Conservation (phyloP, 768 basidiomycete species). For the Auricularia sp. region DNA sequence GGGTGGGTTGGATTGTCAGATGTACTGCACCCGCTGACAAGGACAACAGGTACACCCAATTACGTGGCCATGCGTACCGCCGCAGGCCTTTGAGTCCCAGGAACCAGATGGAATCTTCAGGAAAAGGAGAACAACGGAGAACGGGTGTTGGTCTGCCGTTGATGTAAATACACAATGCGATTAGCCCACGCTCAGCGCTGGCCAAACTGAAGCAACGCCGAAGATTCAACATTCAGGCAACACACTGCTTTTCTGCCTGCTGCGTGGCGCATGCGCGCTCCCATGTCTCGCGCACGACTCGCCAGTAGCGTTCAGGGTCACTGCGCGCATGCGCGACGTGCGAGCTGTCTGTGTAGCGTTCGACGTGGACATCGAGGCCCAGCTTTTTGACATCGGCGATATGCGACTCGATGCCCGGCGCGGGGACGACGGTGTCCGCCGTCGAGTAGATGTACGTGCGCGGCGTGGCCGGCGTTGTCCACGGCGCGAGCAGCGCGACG, state of each 20-base stretch:
- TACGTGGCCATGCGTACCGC: neutral
- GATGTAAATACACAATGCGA: no score
- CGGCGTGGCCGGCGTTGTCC: conserved; percentile 23
- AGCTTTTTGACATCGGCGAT: conserved; percentile 14
- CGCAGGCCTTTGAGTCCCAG: neutral
- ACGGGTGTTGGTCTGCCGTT: no score
- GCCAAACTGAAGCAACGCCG: neutral
- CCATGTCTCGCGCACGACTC: conserved; percentile 13
- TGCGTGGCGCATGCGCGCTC: conserved; percentile 2
- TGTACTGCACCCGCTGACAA: neutral
- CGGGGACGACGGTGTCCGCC: conserved; percentile 23
- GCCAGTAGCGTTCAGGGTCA: conserved; percentile 19
- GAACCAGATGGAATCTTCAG: no score
- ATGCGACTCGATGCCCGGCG: conserved; percentile 19
- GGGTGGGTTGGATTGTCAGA: neutral
- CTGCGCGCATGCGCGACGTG: conserved; percentile 26
- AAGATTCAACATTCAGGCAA: neutral
- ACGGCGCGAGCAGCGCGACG: conserved; percentile 18
- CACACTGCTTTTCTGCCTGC: neutral
- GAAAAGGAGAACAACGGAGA: no score
- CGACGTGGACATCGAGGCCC: conserved; percentile 20
- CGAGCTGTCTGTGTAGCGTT: conserved; percentile 24
- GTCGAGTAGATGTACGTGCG: conserved; percentile 28
- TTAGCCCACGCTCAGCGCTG: neutral
- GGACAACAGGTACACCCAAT: neutral